Conservation (phyloP, 768 basidiomycete genomes). For the Floccularia luteovirens region DNA sequence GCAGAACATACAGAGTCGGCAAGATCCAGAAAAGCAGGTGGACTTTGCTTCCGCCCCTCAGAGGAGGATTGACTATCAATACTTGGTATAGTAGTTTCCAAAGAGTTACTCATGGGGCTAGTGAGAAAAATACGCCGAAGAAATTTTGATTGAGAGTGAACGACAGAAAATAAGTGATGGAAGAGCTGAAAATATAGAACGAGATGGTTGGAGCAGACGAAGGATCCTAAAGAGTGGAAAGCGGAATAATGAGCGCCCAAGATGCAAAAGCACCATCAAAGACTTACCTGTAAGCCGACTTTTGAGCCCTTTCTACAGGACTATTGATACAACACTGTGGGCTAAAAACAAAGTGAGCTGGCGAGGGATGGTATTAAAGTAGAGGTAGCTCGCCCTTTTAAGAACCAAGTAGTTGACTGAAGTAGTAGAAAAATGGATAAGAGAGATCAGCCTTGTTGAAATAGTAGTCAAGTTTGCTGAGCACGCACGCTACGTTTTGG, state of each 20-base stretch:
- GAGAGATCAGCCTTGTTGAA: slow-evolving; percentile 21
- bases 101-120: slow-evolving; percentile 67
- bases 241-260: slow-evolving; percentile 17
- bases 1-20: slow-evolving; percentile 74
- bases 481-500: slow-evolving; percentile 31
- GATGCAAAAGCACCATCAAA: too few relatives aligned
- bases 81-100: slow-evolving; percentile 66
- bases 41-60: slow-evolving; percentile 77
- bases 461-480: slow-evolving; percentile 37
- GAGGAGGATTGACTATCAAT: slow-evolving; percentile 64
- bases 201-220: slow-evolving; percentile 47
- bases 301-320: slow-evolving; percentile 69
- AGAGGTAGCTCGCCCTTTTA: slow-evolving; percentile 38
- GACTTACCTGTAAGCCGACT: slow-evolving; percentile 58
- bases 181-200: slow-evolving; percentile 42
- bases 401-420: slow-evolving; percentile 29
- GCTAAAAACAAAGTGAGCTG: slow-evolving; percentile 13
- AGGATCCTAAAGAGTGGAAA: slow-evolving; percentile 13
- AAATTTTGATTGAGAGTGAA: slow-evolving; percentile 47
- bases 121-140: slow-evolving; percentile 34
- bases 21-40: slow-evolving; percentile 88
- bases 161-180: slow-evolving; percentile 45
- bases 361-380: slow-evolving; percentile 12
- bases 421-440: slow-evolving; percentile 26
- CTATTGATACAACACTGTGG: slow-evolving; percentile 74